phyloP scores from a whole-genome alignment of 768 basidiomycete genomes.

The Mycena crocata region DNA sequence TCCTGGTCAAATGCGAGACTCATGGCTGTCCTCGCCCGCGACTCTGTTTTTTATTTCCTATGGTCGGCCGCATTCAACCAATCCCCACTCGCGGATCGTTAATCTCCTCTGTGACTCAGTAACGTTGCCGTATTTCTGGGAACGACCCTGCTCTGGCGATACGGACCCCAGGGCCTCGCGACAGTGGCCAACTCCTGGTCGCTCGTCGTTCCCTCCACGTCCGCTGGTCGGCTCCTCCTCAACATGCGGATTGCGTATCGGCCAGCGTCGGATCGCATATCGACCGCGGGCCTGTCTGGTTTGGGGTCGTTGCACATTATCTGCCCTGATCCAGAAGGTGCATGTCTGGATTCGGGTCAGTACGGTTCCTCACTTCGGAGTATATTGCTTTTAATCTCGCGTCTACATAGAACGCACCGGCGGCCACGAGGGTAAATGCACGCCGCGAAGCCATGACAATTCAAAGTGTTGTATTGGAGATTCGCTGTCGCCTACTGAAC shows the following conservation, averaged over 20 bases:
- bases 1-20: slow-evolving; percentile 20
- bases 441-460: background rate
- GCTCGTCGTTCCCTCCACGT: slow-evolving; percentile 31
- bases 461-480: background rate
- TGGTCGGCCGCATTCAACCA: slow-evolving; percentile 13
- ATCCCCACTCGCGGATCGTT: no score
- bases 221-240: slow-evolving; percentile 29
- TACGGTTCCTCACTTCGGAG: no score
- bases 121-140: slow-evolving; percentile 27
- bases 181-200: slow-evolving; percentile 34
- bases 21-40: slow-evolving; percentile 28
- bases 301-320: slow-evolving; percentile 28
- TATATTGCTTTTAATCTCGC: background rate
- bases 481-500: background rate
- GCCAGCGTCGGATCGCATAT: slow-evolving; percentile 19
- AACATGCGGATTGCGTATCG: slow-evolving; percentile 23
- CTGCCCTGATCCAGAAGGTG: slow-evolving; percentile 1
- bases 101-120: background rate
- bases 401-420: background rate
- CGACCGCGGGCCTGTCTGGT: slow-evolving; percentile 21
- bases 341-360: background rate
- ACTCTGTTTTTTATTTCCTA: slow-evolving; percentile 29
- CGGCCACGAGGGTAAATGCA: background rate
- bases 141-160: slow-evolving; percentile 32
- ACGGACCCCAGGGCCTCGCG: slow-evolving; percentile 24